These are phyloP conservation scores for Cairneyella variabilis DNA, from an alignment of 495 filamentous ascomycete species.

Conservation along the genomic window DNA sequence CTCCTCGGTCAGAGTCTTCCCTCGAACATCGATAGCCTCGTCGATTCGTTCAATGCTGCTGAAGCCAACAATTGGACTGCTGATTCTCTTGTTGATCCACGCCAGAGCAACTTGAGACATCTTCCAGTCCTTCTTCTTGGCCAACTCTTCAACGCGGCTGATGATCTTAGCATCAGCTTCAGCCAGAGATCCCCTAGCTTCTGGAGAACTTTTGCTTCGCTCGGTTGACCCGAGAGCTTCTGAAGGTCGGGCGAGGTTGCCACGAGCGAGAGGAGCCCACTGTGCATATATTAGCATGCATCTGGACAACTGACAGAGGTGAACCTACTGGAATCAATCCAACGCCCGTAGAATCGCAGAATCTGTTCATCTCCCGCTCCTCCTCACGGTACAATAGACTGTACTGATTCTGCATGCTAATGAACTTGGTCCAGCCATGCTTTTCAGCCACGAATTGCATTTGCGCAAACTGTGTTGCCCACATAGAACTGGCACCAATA, in stretches of 20 bases:
- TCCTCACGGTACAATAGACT: conserved; percentile 74
- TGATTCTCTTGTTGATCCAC: conserved; percentile 48
- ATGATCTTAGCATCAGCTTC: conserved; percentile 40
- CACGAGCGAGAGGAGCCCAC: conserved; percentile 48
- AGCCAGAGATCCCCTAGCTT: conserved; percentile 3
- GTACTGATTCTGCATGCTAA: conserved; percentile 74
- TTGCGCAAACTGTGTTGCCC: conserved; percentile 60
- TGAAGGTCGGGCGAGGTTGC: conserved; percentile 43
- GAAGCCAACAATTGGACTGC: conserved; percentile 58
- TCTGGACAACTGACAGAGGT: background rate
- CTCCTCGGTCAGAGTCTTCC: conserved; percentile 50
- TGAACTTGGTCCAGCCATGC: conserved; percentile 70
- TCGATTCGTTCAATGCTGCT: conserved; percentile 53
- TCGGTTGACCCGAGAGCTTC: conserved; percentile 8
- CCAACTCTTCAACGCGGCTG: conserved; percentile 54
- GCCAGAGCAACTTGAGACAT: conserved; percentile 60
- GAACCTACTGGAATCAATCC: conserved; percentile 29
- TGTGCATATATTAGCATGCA: background rate
- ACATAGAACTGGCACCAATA: conserved; percentile 67
- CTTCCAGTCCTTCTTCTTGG: conserved; percentile 50
- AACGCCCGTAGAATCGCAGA: conserved; percentile 70
- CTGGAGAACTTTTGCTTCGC: conserved; percentile 13
- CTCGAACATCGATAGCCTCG: conserved; percentile 48
- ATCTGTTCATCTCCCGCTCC: conserved; percentile 71
- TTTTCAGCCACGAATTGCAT: conserved; percentile 59